Evolutionary conservation across 768 basidiomycete species (phyloP).

Genomic region (Suillus occidentalis): DNA sequence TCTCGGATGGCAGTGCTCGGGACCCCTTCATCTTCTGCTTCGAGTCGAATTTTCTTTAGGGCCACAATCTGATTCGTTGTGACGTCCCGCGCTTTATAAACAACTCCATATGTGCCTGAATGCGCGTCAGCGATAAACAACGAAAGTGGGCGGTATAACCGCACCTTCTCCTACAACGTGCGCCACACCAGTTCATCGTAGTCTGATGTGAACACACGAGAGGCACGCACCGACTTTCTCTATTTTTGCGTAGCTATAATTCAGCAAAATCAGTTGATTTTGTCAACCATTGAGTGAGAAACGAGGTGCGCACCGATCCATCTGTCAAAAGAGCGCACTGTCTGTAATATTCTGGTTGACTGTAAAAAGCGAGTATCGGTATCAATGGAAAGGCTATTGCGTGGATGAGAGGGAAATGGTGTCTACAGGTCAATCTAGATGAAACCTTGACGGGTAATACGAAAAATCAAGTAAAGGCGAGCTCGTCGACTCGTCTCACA

Average conservation of each 20-base stretch:
- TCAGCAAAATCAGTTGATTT: conserved; percentile 21
- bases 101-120: conserved; percentile 95
- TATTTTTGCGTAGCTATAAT: conserved; percentile 87
- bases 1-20: conserved; percentile 98
- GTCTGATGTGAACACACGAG: conserved; percentile 11
- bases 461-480: conserved; percentile 10
- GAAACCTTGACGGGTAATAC: neutral
- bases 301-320: conserved; percentile 34
- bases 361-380: conserved; percentile 5
- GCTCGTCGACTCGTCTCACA: conserved; percentile 9
- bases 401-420: conserved; percentile 3
- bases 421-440: neutral
- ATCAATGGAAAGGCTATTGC: conserved; percentile 4
- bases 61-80: conserved; percentile 84
- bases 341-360: neutral
- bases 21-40: conserved; percentile 98
- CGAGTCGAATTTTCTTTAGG: conserved; percentile 97
- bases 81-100: conserved; percentile 93
- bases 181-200: conserved; percentile 19
- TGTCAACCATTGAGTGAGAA: conserved; percentile 8
- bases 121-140: conserved; percentile 10
- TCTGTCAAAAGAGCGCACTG: conserved; percentile 13
- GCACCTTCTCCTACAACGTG: conserved; percentile 44
- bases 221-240: conserved; percentile 92
- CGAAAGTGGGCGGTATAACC: conserved; percentile 7